phyloP scores from a whole-genome alignment of 129 eudicot species.

The Chrysanthemum seticuspe region DNA sequence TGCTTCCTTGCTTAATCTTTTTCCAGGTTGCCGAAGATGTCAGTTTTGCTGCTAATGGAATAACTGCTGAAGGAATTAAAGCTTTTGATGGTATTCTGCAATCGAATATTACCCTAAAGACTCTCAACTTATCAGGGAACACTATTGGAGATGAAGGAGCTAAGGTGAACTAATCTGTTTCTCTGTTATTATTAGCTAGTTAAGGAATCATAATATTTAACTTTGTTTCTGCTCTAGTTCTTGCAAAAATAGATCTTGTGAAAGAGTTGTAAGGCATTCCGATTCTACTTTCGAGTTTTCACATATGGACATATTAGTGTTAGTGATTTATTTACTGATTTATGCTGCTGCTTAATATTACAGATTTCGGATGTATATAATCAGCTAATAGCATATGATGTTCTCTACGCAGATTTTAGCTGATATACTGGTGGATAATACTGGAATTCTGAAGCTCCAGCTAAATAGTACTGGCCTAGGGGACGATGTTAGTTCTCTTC shows the following conservation, averaged over 20 bases:
- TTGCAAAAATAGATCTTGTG: too few relatives aligned
- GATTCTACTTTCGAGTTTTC: conserved; percentile 11
- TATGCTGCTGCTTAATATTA: neutral
- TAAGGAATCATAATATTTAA: neutral
- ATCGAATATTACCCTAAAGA: conserved; percentile 66
- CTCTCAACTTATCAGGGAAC: conserved; percentile 88
- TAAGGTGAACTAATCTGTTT: conserved; percentile 49
- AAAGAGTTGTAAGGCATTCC: neutral
- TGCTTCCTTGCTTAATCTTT: neutral
- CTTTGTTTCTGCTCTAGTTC: neutral
- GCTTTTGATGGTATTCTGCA: conserved; percentile 91
- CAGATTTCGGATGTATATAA: neutral
- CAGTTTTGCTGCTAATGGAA: conserved; percentile 82
- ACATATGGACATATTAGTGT: neutral
- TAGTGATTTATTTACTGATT: neutral
- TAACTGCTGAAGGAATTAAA: conserved; percentile 81
- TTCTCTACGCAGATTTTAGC: conserved; percentile 52
- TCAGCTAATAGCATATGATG: conserved; percentile 5
- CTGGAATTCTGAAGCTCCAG: conserved; percentile 81
- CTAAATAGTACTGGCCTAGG: conserved; percentile 78
- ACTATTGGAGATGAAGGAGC: conserved; percentile 93
- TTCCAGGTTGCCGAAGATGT: conserved; percentile 90
- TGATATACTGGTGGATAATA: conserved; percentile 60
- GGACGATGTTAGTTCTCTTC: conserved; percentile 62
- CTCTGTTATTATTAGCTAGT: conserved; percentile 17